These are phyloP conservation scores for Salicornia ramosissima DNA, from an alignment of 148 eudicot genomes.

Conservation along the genomic window DNA sequence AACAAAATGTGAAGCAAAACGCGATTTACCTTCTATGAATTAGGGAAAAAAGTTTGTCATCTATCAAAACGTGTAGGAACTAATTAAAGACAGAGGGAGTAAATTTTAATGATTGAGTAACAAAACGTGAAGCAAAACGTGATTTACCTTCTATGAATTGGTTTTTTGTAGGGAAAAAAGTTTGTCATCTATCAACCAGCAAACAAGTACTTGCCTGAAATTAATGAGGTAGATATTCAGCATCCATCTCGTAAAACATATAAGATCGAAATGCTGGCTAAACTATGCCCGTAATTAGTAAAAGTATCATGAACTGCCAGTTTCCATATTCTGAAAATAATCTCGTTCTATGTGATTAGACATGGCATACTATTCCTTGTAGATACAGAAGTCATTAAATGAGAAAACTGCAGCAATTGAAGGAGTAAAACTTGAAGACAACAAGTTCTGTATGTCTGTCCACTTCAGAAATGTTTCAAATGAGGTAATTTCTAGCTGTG, in stretches of 20 bases:
- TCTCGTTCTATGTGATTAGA: slow-evolving; percentile 7
- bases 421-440: slow-evolving; percentile 53
- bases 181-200: slow-evolving; percentile 60
- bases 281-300: no score
- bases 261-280: neutral
- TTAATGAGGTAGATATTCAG: slow-evolving; percentile 34
- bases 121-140: neutral
- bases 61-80: no score
- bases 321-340: neutral
- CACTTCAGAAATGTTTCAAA: slow-evolving; percentile 50
- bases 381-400: slow-evolving; percentile 37
- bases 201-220: slow-evolving; percentile 44
- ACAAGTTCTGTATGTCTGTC: slow-evolving; percentile 56
- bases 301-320: slow-evolving; percentile 3
- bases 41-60: slow-evolving; percentile 51
- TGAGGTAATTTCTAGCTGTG: slow-evolving; percentile 35
- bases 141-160: slow-evolving; percentile 9
- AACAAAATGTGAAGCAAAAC: neutral
- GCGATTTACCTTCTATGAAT: slow-evolving; percentile 7
- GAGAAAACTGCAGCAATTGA: slow-evolving; percentile 40
- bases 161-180: slow-evolving; percentile 40
- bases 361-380: slow-evolving; percentile 5
- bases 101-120: neutral
- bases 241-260: neutral
- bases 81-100: no score